A percentile compares a stretch with the other conserved stretches of the same genome.
These are phyloP conservation scores for Groenewaldozyma tartarivorans DNA, from an alignment of 805 yeast species.

Conservation along the genomic window DNA sequence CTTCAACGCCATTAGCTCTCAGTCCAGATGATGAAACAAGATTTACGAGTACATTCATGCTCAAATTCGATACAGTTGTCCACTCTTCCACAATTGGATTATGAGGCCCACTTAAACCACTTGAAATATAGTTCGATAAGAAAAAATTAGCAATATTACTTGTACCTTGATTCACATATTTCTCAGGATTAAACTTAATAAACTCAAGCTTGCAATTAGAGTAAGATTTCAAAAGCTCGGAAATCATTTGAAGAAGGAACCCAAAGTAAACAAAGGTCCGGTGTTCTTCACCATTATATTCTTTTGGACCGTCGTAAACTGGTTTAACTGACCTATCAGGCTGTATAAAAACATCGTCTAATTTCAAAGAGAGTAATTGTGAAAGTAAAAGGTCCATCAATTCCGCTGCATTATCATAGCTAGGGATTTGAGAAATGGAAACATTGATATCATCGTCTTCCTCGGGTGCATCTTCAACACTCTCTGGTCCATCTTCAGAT, in stretches of 20 bases:
- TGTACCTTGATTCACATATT: conserved; percentile 55
- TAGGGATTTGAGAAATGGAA: conserved; percentile 4
- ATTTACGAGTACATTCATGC: conserved; percentile 51
- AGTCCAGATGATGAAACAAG: conserved; percentile 53
- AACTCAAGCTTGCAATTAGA: conserved; percentile 75
- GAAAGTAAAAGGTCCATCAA: conserved; percentile 53
- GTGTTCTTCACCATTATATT: conserved; percentile 30
- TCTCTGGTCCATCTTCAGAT: conserved; percentile 13
- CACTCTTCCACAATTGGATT: conserved; percentile 28
- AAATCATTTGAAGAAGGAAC: conserved; percentile 55
- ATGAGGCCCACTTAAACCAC: conserved; percentile 62
- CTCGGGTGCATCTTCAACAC: conserved; percentile 1
- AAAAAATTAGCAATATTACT: conserved; percentile 5
- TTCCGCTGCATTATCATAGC: conserved; percentile 33
- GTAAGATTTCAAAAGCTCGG: conserved; percentile 70
- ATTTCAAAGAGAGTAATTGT: conserved; percentile 48
- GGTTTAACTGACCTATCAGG: conserved; percentile 16
- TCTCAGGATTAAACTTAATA: conserved; percentile 61
- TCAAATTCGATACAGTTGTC: conserved; percentile 47
- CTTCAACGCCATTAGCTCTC: conserved; percentile 16
- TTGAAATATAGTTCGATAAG: conserved; percentile 40
- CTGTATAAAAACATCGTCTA: conserved; percentile 29
- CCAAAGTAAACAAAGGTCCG: conserved; percentile 54
- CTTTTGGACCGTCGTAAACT: conserved; percentile 11
- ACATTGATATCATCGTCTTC: conserved; percentile 2